Conservation (phyloP, 768 basidiomycete genomes). For the Boletus subparvulus region DNA sequence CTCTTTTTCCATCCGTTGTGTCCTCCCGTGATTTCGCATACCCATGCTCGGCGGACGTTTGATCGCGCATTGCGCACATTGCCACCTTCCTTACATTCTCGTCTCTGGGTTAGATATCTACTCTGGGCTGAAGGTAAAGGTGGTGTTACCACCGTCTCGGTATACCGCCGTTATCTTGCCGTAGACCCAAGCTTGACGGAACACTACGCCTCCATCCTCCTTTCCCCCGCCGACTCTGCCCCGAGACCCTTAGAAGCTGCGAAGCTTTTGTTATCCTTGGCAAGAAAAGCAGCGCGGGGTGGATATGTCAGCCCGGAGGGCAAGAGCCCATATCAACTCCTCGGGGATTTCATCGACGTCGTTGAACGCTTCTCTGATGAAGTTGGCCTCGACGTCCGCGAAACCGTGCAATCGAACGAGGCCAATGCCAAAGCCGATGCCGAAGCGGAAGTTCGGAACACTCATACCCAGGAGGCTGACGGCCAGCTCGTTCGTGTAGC, state of each 20-base stretch:
- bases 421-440: constrained; percentile 49
- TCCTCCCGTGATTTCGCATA: constrained; percentile 77
- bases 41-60: constrained; percentile 91
- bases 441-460: constrained; percentile 38
- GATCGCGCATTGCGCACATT: constrained; percentile 93
- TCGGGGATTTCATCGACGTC: constrained; percentile 89
- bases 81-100: constrained; percentile 86
- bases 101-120: constrained; percentile 92
- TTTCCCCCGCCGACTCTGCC: constrained; percentile 53
- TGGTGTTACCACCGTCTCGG: constrained; percentile 70
- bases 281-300: constrained; percentile 79
- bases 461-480: constrained; percentile 36
- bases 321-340: constrained; percentile 92
- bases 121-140: constrained; percentile 87
- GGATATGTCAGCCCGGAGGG: constrained; percentile 86
- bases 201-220: constrained; percentile 67
- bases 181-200: constrained; percentile 82
- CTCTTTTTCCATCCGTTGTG: constrained; percentile 88
- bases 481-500: constrained; percentile 71
- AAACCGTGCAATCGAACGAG: constrained; percentile 59
- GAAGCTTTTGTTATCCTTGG: constrained; percentile 82
- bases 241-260: constrained; percentile 90
- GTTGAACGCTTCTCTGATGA: constrained; percentile 90
- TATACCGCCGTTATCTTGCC: constrained; percentile 87
- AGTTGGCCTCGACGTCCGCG: constrained; percentile 83